A percentile compares a stretch with the other conserved stretches of the same genome.
Conservation (phyloP, 192 early-diverging fungal genomes). For the Tieghemiomyces parasiticus region DNA sequence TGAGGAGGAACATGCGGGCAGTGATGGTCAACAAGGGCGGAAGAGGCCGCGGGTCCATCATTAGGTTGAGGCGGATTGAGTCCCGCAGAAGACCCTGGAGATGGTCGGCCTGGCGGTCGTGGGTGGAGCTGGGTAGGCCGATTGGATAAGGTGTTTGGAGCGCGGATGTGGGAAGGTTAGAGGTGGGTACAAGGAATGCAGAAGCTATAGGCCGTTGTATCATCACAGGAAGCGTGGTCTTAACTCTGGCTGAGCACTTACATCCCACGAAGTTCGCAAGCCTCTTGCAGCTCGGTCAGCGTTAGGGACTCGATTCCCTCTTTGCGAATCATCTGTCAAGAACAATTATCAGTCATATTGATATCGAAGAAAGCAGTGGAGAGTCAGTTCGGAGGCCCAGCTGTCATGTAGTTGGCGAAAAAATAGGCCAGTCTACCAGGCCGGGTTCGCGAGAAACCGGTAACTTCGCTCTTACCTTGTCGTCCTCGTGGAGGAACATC, state of each 20-base stretch:
- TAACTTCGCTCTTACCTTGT: neutral
- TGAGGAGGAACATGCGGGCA: constrained; percentile 2
- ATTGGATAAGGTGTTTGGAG: no score
- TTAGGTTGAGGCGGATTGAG: neutral
- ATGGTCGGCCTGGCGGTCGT: neutral
- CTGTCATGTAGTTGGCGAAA: no score
- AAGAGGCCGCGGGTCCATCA: constrained; percentile 3
- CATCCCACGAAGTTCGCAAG: constrained; percentile 5
- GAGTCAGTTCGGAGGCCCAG: no score
- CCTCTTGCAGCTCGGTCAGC: neutral
- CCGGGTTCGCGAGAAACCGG: no score
- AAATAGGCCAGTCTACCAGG: no score
- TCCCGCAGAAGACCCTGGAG: neutral
- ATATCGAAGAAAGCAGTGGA: no score
- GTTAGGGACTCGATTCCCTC: constrained; percentile 2
- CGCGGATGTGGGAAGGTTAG: no score
- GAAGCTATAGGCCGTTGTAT: no score
- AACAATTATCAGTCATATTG: no score
- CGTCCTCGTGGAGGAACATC: neutral
- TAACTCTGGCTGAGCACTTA: no score
- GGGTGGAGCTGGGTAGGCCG: neutral
- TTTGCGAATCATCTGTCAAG: neutral
- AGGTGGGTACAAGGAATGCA: no score
- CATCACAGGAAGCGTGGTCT: no score
- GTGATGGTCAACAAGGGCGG: neutral